Evolutionary conservation across 2,329 filamentous ascomycete species (phyloP), one percentile per base, ranked within the genome.

Genomic region (Monilinia vaccinii-corymbosi): DNA sequence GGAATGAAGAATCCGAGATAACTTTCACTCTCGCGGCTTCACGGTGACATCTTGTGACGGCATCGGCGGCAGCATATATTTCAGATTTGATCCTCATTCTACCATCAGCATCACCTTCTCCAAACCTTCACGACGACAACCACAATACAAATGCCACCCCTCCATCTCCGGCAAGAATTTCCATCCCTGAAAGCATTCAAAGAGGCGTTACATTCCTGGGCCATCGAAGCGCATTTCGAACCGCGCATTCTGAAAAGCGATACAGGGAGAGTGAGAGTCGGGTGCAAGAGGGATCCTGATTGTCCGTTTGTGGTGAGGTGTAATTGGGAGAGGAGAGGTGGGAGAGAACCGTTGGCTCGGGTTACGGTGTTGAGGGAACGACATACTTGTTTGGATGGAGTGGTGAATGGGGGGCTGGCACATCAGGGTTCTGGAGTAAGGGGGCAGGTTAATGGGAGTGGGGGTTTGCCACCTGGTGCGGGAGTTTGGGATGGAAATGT

Each of bases 211-310:
- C 69, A 71, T 59, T 66, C 67, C 21, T 71, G 70, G 70, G 70
- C 70, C 34, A 71, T 71, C 62, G 70, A 71, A 61, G 67, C 68
- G 25, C 70, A 71, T 63, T 71, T 71, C 63, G 70, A 71, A 56
- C 70, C 70, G 21, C 65, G 69, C 38, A 71, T 71, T 58, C 61
- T 71, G 11, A 71, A 71, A 60, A 66, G 63, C 9, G 70, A 71
- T 50, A 71, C 69, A 4, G 69, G 70, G 10, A 65, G 70, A n/a
- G 70, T 71, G 34, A 66, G 70, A 36, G 70, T 71, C 2, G 70
- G 70, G 36, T 71, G 70, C 61, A 71, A 71, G 56, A 63, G 69
- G 21, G 69, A 71, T 56, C 64, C 69, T 0, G 66, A 69, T 32
- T 71, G 70, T 60, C 68, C 67, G 3, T 71, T 71, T 58, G 69